Evolutionary conservation across 1,284 basidiomycete genomes (phyloP), one percentile per base, ranked within the genome.

Genomic region (Austropuccinia psidii): DNA sequence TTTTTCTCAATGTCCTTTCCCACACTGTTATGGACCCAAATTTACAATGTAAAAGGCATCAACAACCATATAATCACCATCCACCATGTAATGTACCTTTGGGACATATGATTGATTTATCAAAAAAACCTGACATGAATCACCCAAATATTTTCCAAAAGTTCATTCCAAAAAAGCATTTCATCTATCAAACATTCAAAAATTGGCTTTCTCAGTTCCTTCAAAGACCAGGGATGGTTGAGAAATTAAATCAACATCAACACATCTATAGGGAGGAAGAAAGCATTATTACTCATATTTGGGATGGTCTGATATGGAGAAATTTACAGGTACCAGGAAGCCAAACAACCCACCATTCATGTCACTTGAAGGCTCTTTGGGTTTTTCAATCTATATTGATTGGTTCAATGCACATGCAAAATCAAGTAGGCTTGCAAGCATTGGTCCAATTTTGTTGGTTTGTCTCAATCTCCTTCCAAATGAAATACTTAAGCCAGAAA

Each of bases 401-500:
- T 69, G 67, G 67, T 69, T 69, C 15, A 49, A 68, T 29, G 43
- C 65, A 15, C 55, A 54, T 43, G 65, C 50, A 45, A 68, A 68
- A 29, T 15, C 29, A 39, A 41, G 52, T 15, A 21, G 52, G 2
- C 49, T 39, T 35, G 50, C 37, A 11, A 55, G 52, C 24, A 31
- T 58, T 21, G 67, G 67, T 21, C 41, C 43, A 9, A 45, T 57
- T 19, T 41, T 69, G n/a, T 19, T 69, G 0, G 55, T 69, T 17
- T 69, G 67, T 11, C 33, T 69, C 24, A 69, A 69, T 37, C 55
- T 69, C 1, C 82, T 82, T 2, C 77, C 77, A 0, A 43, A 76
- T 3, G 43, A 81, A 19, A 79, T 82, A 0, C 80, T 80, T 68
- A 76, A 77, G 29, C 35, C 74, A 1, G 80, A 83, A 62, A 82